phyloP scores from a whole-genome alignment of 2,329 filamentous ascomycete species.

The Epichloe typhina region DNA sequence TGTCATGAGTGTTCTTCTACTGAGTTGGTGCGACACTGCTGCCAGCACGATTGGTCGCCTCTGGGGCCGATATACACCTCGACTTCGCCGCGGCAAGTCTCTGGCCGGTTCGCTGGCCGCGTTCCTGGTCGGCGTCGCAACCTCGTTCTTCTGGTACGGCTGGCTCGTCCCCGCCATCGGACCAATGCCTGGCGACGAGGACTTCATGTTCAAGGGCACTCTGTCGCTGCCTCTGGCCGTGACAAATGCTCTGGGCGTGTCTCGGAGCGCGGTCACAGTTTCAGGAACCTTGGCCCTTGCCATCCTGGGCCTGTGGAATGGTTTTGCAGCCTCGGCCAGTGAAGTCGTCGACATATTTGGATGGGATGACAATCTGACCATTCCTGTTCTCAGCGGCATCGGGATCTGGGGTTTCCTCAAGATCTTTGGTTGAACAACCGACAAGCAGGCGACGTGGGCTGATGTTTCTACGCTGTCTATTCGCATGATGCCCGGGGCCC shows the following conservation, averaged over 20 bases:
- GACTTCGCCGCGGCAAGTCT: conserved; percentile 78
- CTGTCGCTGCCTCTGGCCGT: conserved; percentile 54
- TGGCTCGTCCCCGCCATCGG: conserved; percentile 60
- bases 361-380: conserved; percentile 96
- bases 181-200: conserved; percentile 54
- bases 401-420: conserved; percentile 89
- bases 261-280: conserved; percentile 45
- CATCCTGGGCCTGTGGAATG: conserved; percentile 73
- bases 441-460: not conserved
- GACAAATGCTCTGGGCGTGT: conserved; percentile 48
- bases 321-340: conserved; percentile 76
- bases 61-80: conserved; percentile 79
- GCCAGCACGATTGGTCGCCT: conserved; percentile 86
- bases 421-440: conserved; percentile 50
- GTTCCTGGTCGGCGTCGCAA: conserved; percentile 67
- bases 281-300: conserved; percentile 61
- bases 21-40: conserved; percentile 97
- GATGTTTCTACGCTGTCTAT: no score
- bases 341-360: conserved; percentile 86
- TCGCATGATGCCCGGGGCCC: no score
- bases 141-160: conserved; percentile 80
- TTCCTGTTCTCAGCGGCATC: conserved; percentile 77
- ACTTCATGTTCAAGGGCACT: conserved; percentile 64
- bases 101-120: conserved; percentile 80
- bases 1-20: conserved; percentile 74